Conservation (phyloP, 345 rosid species). For the Heritiera littoralis region DNA sequence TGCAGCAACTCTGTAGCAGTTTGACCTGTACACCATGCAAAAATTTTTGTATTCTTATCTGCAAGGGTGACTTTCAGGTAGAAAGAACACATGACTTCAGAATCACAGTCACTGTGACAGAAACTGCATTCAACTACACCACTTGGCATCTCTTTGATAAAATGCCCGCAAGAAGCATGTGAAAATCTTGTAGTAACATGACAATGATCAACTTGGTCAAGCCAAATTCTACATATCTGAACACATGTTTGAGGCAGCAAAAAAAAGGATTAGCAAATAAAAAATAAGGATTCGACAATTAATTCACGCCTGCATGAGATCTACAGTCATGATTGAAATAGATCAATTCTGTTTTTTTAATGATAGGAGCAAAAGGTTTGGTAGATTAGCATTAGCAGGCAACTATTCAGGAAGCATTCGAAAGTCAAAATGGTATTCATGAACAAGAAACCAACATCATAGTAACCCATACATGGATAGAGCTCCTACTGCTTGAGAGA, state of each 20-base stretch:
- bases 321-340: neutral
- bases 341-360: neutral
- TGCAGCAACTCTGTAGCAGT: conserved; percentile 87
- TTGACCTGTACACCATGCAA: conserved; percentile 81
- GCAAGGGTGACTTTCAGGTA: conserved; percentile 69
- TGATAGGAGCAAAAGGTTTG: neutral
- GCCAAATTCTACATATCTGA: conserved; percentile 77
- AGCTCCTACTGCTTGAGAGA: conserved; percentile 42
- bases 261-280: conserved; percentile 5
- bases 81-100: conserved; percentile 62
- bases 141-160: conserved; percentile 42
- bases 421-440: neutral
- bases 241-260: conserved; percentile 5
- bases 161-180: conserved; percentile 70
- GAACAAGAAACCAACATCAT: neutral
- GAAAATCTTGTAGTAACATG: conserved; percentile 58
- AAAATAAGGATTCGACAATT: neutral
- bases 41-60: conserved; percentile 55
- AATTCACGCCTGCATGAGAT: neutral
- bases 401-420: neutral
- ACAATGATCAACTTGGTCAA: conserved; percentile 67
- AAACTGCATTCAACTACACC: conserved; percentile 61
- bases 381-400: neutral
- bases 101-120: conserved; percentile 48
- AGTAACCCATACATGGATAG: conserved; percentile 42